Conservation (phyloP, 1,139 yeast genomes). For the Sugiyamaella pinicola region DNA sequence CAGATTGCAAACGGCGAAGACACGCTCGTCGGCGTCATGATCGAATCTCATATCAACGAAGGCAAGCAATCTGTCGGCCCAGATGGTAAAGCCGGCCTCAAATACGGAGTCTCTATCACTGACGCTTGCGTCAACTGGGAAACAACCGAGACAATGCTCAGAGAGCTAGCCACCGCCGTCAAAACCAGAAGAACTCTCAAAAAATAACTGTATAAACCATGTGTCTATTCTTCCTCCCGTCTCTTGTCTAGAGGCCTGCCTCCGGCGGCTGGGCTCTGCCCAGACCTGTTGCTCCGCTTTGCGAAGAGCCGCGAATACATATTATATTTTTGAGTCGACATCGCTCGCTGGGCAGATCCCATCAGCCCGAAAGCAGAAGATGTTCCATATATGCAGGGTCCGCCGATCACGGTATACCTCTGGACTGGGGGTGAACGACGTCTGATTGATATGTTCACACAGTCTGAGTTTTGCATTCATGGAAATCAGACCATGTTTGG, state of each 20-base stretch:
- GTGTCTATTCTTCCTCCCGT: not conserved
- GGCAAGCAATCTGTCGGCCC: conserved; percentile 87
- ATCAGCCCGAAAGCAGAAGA: too few relatives aligned
- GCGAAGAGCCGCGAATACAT: too few relatives aligned
- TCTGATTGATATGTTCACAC: too few relatives aligned
- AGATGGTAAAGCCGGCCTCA: conserved; percentile 70
- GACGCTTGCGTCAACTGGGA: conserved; percentile 97
- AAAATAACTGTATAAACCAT: not conserved
- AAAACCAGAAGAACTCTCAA: conserved; percentile 62
- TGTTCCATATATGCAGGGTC: too few relatives aligned
- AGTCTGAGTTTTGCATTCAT: too few relatives aligned
- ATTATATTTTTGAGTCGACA: too few relatives aligned
- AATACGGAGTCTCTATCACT: conserved; percentile 95
- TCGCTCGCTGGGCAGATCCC: too few relatives aligned
- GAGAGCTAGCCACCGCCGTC: conserved; percentile 78
- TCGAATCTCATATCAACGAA: conserved; percentile 88
- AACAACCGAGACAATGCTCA: conserved; percentile 77
- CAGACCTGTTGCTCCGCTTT: too few relatives aligned
- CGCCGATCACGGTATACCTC: too few relatives aligned
- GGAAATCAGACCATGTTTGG: too few relatives aligned
- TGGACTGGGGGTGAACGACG: too few relatives aligned
- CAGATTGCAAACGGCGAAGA: conserved; percentile 83
- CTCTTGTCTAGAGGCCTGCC: not conserved
- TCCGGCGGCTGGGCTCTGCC: too few relatives aligned
- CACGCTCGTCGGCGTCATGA: conserved; percentile 88